phyloP scores from a whole-genome alignment of 202 grass and related monocot species.

The Zizania palustris region DNA sequence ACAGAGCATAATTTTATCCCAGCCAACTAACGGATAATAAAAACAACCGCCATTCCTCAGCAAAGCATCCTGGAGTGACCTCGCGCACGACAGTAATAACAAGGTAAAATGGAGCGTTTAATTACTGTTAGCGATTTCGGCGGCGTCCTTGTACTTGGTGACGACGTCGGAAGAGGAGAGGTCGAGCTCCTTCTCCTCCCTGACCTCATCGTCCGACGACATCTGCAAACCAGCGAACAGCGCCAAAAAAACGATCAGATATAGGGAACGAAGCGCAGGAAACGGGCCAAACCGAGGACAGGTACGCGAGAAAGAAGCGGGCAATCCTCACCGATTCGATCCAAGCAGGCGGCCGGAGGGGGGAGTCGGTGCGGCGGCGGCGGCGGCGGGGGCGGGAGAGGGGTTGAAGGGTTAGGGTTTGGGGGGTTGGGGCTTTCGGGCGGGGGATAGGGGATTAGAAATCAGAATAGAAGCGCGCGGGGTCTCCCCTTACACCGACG shows the following conservation, averaged over 20 bases:
- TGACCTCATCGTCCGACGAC: conserved; percentile 92
- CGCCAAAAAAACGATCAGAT: conserved; percentile 5
- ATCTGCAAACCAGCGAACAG: conserved; percentile 26
- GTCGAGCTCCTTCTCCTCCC: conserved; percentile 98
- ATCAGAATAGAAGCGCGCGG: conserved; percentile 36
- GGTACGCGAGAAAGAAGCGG: background rate
- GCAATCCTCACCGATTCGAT: conserved; percentile 40
- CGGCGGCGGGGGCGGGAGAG: background rate
- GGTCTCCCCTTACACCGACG: too few species aligned
- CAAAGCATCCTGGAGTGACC: background rate
- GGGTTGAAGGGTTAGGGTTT: conserved; percentile 54
- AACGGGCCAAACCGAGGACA: conserved; percentile 26
- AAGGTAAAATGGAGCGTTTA: background rate
- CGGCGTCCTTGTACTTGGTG: conserved; percentile 96
- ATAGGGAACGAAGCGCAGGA: background rate
- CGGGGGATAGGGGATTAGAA: too few species aligned
- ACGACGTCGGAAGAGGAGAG: conserved; percentile 89
- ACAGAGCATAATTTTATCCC: too few species aligned
- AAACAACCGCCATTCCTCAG: background rate
- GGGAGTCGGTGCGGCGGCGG: conserved; percentile 16
- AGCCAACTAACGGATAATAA: background rate
- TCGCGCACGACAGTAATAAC: background rate
- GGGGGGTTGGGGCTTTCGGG: conserved; percentile 20
- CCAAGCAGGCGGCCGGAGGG: background rate
- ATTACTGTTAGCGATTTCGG: conserved; percentile 96